Percentiles rank a stretch among this genome's conserved stretches.
Evolutionary conservation across 148 eudicot genomes (phyloP).

Genomic region (Heliosperma pusillum): DNA sequence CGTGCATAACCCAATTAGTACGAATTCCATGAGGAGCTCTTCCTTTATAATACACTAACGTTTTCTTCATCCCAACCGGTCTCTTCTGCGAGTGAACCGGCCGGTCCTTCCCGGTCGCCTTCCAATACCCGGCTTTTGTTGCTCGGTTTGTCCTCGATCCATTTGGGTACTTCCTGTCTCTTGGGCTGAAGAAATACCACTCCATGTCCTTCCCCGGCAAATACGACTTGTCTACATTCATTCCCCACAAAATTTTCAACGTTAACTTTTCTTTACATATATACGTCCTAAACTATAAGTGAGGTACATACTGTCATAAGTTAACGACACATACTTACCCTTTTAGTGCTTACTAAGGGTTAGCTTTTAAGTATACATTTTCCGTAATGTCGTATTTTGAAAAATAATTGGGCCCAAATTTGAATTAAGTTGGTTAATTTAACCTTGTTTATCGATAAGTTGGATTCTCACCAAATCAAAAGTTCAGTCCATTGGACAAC

Average conservation of each 20-base stretch:
- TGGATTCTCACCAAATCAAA: not conserved
- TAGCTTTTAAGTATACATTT: too few relatives aligned
- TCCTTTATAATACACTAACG: constrained; percentile 45
- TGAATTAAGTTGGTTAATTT: too few relatives aligned
- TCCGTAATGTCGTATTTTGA: too few relatives aligned
- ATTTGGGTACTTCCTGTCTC: constrained; percentile 45
- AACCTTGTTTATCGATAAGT: too few relatives aligned
- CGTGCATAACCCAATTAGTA: constrained; percentile 48
- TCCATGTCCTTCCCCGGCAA: constrained; percentile 46
- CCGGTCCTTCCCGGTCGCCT: constrained; percentile 46
- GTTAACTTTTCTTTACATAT: too few relatives aligned
- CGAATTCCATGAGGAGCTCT: constrained; percentile 47
- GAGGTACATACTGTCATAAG: too few relatives aligned
- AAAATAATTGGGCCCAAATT: too few relatives aligned
- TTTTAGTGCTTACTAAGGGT: too few relatives aligned
- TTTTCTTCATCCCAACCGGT: constrained; percentile 45
- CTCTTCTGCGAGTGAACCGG: constrained; percentile 32
- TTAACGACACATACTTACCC: too few relatives aligned
- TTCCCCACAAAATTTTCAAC: too few relatives aligned
- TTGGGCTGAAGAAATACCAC: constrained; percentile 51
- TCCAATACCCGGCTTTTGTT: constrained; percentile 41
- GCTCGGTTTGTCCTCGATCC: constrained; percentile 51
- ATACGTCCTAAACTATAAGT: too few relatives aligned
- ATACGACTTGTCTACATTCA: constrained; percentile 30
- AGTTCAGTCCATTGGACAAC: not conserved